Percentiles rank a stretch among this genome's conserved stretches.
These are phyloP conservation scores for Fusarium agapanthi DNA, from an alignment of 2,329 filamentous ascomycete genomes.

Conservation along the genomic window DNA sequence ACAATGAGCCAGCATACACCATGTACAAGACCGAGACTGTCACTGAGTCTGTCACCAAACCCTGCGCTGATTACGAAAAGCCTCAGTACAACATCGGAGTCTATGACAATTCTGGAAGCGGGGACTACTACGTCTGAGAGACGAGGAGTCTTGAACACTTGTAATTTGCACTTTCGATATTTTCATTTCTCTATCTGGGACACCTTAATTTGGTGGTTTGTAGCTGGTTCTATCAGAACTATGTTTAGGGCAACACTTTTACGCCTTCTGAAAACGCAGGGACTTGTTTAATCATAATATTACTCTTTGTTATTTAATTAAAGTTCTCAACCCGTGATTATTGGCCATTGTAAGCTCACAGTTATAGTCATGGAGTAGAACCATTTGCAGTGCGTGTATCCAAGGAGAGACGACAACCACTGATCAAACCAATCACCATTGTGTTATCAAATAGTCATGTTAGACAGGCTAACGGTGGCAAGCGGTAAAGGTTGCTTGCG, in stretches of 20 bases:
- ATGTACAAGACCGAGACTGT: neutral
- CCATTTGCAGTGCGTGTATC: neutral
- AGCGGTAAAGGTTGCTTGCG: neutral
- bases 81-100: neutral
- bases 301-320: neutral
- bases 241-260: neutral
- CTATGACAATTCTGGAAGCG: neutral
- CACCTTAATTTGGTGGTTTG: neutral
- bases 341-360: rapidly evolving
- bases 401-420: neutral
- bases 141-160: too few relatives aligned
- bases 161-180: rapidly evolving
- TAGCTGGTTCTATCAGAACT: neutral
- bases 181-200: neutral
- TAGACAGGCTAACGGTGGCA: neutral
- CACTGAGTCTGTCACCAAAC: neutral
- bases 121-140: neutral
- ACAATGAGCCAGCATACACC: neutral
- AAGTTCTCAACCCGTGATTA: rapidly evolving
- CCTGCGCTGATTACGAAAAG: neutral
- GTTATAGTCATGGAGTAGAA: neutral
- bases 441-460: neutral
- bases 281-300: neutral
- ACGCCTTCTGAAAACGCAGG: neutral
- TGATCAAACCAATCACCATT: neutral